Evolutionary conservation across 1,284 basidiomycete genomes (phyloP).

Genomic region (Trichosporon ovoides): DNA sequence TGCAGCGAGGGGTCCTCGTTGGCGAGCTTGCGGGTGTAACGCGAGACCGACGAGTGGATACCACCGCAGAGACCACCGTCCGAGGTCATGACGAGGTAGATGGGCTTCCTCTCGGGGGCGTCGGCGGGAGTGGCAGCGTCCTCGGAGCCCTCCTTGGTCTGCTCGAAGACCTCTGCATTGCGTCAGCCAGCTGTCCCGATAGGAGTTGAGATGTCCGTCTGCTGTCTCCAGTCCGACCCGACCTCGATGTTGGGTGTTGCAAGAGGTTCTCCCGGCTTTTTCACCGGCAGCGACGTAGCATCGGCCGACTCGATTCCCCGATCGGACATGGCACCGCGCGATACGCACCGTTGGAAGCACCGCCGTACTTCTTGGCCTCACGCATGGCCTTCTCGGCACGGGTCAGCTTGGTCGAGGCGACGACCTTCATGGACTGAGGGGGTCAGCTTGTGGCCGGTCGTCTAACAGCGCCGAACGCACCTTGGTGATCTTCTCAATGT

Average conservation of each 20-base stretch:
- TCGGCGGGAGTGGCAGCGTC: constrained; percentile 45
- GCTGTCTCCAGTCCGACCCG: not conserved
- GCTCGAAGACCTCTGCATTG: constrained; percentile 70
- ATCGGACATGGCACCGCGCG: not conserved
- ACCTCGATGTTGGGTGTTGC: not conserved
- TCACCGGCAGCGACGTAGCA: not conserved
- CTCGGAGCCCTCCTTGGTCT: constrained; percentile 51
- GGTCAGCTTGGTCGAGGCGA: constrained; percentile 93
- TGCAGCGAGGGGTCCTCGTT: constrained; percentile 58
- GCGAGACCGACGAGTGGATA: constrained; percentile 96
- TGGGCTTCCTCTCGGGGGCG: constrained; percentile 60
- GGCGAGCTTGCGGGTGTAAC: constrained; percentile 67
- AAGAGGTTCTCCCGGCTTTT: not conserved
- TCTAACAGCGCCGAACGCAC: constrained; percentile 53
- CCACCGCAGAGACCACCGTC: constrained; percentile 99
- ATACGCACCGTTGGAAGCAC: constrained; percentile 80
- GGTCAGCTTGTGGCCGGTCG: no score
- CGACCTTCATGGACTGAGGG: constrained; percentile 95
- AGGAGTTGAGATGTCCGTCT: not conserved
- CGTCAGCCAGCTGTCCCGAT: not conserved
- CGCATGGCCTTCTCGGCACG: constrained; percentile 95
- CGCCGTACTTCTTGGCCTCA: constrained; percentile 88
- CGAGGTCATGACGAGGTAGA: constrained; percentile 89
- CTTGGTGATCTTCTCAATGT: constrained; percentile 99
- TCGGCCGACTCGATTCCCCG: not conserved